Percentiles rank a stretch among this genome's conserved stretches.
These are phyloP conservation scores for Trichoderma sp. DNA, from an alignment of 2,329 filamentous ascomycete genomes.

Conservation along the genomic window DNA sequence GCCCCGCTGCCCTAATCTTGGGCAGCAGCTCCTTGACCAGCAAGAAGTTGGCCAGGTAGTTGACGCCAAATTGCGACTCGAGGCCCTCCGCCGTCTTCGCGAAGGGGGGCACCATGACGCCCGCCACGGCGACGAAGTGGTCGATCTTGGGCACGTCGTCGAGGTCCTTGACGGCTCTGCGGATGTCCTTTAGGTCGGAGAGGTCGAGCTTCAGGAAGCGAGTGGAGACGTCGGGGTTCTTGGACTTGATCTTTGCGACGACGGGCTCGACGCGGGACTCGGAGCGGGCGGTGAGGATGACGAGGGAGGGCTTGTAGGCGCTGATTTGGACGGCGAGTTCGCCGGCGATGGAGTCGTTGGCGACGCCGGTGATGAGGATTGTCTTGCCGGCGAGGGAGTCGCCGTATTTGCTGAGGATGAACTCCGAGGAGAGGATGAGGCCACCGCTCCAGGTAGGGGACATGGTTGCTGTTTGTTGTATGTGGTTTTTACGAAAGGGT, in stretches of 20 bases:
- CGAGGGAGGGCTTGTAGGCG: conserved; percentile 12
- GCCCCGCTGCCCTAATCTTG: conserved; percentile 21
- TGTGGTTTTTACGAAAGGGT: not conserved
- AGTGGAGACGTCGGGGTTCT: not conserved
- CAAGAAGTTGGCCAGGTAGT: conserved; percentile 53
- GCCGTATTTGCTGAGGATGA: not conserved
- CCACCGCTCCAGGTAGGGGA: not conserved
- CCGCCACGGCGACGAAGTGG: conserved; percentile 19
- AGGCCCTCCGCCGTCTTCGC: conserved; percentile 23
- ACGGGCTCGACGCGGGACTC: conserved; percentile 8
- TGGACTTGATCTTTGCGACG: not conserved
- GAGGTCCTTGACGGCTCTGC: conserved; percentile 5
- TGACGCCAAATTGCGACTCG: conserved; percentile 47
- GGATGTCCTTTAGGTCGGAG: not conserved
- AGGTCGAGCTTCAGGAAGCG: conserved; percentile 18
- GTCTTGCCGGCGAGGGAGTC: not conserved
- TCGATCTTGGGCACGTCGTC: conserved; percentile 10
- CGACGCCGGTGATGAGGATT: conserved; percentile 20
- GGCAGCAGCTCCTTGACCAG: conserved; percentile 47
- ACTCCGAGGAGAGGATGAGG: conserved; percentile 7
- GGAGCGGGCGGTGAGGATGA: conserved; percentile 14
- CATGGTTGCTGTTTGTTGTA: not conserved
- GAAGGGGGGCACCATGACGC: conserved; percentile 17
- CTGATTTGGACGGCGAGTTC: conserved; percentile 20
- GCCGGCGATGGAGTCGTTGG: conserved; percentile 16